phyloP scores from a whole-genome alignment of 441 rosid genomes.

The Eruca vesicaria region DNA sequence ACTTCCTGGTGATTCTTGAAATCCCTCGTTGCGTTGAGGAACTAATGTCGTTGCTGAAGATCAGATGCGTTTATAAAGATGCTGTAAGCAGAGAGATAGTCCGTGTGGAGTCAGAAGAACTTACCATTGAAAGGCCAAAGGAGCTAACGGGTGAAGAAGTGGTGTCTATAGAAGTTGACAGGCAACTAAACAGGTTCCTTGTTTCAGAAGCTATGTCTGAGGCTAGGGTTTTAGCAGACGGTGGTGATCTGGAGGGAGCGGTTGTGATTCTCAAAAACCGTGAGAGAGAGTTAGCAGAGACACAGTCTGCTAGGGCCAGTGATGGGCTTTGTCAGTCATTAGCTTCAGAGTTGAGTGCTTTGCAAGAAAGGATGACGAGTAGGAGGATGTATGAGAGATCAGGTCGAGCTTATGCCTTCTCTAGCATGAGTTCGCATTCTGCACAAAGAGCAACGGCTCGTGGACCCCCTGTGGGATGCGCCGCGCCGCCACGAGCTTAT shows the following conservation, averaged over 20 bases:
- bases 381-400: constrained; percentile 48
- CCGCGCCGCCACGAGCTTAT: constrained; percentile 44
- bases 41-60: constrained; percentile 51
- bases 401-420: constrained; percentile 62
- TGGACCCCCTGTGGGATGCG: constrained; percentile 18
- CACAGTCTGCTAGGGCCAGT: constrained; percentile 44
- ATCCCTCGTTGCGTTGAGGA: constrained; percentile 41
- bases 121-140: constrained; percentile 48
- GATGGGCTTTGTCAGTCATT: constrained; percentile 52
- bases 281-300: constrained; percentile 42
- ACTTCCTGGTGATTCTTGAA: constrained; percentile 56
- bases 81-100: constrained; percentile 48
- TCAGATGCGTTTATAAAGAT: constrained; percentile 46
- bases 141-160: constrained; percentile 33
- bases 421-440: constrained; percentile 72
- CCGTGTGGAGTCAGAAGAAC: constrained; percentile 38
- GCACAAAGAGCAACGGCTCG: constrained; percentile 78
- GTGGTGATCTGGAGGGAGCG: constrained; percentile 45
- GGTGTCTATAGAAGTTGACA: constrained; percentile 64
- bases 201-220: constrained; percentile 68
- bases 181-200: constrained; percentile 62
- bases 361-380: constrained; percentile 74
- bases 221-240: constrained; percentile 62
- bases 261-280: constrained; percentile 52
- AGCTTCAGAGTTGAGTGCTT: constrained; percentile 54